Evolutionary conservation across 257 asterid species (phyloP).

Genomic region (Ajuga chamaepitys): DNA sequence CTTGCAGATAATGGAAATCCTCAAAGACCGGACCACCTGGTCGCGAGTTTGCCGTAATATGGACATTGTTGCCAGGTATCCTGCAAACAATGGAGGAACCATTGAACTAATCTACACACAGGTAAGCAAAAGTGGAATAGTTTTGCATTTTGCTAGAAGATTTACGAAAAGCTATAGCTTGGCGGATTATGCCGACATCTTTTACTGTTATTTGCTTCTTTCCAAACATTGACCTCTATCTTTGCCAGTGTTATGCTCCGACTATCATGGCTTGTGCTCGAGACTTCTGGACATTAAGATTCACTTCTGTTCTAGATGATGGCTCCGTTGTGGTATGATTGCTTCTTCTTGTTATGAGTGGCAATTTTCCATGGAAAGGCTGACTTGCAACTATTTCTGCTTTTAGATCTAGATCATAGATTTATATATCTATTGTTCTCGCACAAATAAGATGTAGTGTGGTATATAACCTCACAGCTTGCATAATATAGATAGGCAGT

Average conservation of each 20-base stretch:
- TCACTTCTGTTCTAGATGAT: slow-evolving; percentile 30
- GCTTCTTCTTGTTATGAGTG: background rate
- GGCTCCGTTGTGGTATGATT: slow-evolving; percentile 41
- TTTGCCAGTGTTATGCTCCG: slow-evolving; percentile 38
- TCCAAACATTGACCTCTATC: background rate
- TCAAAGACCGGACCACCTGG: slow-evolving; percentile 38
- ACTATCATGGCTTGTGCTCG: slow-evolving; percentile 44
- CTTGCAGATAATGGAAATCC: slow-evolving; percentile 31
- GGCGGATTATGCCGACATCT: background rate
- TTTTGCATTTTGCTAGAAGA: background rate
- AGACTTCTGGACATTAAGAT: slow-evolving; percentile 50
- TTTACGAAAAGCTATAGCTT: background rate
- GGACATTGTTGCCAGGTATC: slow-evolving; percentile 25
- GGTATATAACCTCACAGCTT: background rate
- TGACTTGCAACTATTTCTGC: background rate
- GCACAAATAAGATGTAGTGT: background rate
- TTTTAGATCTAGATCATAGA: background rate
- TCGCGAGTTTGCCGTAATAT: slow-evolving; percentile 25
- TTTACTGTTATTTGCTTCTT: background rate
- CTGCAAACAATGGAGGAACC: slow-evolving; percentile 28
- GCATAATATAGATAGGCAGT: background rate
- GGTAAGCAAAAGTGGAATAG: slow-evolving; percentile 17
- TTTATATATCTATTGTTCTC: background rate
- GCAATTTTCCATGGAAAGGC: background rate
- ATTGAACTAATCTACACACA: slow-evolving; percentile 37